These are phyloP conservation scores for Rugosomyces carneus DNA, from an alignment of 1,284 basidiomycete genomes.

Conservation along the genomic window DNA sequence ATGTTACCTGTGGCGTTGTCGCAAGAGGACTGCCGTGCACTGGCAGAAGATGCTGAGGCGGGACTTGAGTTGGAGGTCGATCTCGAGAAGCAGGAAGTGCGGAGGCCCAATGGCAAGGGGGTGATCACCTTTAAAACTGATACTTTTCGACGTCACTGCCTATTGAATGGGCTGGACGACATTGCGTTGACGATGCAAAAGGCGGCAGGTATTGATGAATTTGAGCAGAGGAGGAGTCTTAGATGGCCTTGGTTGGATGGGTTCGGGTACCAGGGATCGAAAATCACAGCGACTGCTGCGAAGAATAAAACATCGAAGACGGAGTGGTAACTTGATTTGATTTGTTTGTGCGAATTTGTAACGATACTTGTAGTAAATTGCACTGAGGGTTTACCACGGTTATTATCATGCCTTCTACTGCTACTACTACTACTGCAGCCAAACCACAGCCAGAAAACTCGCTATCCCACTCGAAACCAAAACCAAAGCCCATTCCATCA, in stretches of 20 bases:
- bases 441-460: conserved; percentile 6
- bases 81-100: conserved; percentile 82
- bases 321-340: conserved; percentile 57
- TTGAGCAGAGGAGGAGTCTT: conserved; percentile 72
- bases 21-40: conserved; percentile 67
- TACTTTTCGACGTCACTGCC: conserved; percentile 84
- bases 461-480: conserved; percentile 12
- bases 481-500: conserved; percentile 15
- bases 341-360: conserved; percentile 2
- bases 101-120: conserved; percentile 69
- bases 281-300: conserved; percentile 52
- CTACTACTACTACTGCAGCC: no score
- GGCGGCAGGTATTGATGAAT: conserved; percentile 59
- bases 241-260: conserved; percentile 94
- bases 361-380: neutral
- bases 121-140: conserved; percentile 77
- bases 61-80: conserved; percentile 86
- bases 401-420: conserved; percentile 3
- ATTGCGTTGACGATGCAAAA: conserved; percentile 88
- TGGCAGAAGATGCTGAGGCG: conserved; percentile 78
- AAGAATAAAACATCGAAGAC: conserved; percentile 43
- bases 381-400: no score
- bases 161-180: conserved; percentile 92
- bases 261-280: conserved; percentile 78
- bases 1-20: conserved; percentile 85